Percentiles rank a stretch among this genome's conserved stretches.
Conservation (phyloP, 2,329 filamentous ascomycete genomes). For the Chrysoporthe deuterocubensis region DNA sequence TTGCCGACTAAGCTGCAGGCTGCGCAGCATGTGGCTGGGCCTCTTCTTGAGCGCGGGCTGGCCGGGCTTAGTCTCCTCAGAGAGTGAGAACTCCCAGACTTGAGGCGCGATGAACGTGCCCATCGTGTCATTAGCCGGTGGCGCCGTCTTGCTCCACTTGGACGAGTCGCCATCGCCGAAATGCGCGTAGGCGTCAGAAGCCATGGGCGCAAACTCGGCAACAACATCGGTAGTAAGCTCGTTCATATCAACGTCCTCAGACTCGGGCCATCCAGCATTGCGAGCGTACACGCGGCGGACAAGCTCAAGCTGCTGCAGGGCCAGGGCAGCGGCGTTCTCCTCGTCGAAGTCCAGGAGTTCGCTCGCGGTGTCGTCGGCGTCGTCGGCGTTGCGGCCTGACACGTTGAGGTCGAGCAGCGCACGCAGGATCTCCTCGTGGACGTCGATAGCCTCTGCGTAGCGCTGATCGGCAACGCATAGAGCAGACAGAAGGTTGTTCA, state of each 20-base stretch:
- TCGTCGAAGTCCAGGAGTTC: conserved; percentile 29
- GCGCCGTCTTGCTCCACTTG: conserved; percentile 28
- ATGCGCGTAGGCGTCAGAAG: conserved; percentile 24
- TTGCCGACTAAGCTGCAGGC: conserved; percentile 27
- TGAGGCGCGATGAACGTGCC: conserved; percentile 27
- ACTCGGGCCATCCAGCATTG: conserved; percentile 29
- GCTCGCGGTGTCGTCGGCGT: conserved; percentile 24
- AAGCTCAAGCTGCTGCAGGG: conserved; percentile 29
- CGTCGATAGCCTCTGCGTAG: conserved; percentile 28
- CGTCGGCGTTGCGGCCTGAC: conserved; percentile 20
- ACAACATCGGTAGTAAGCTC: conserved; percentile 27
- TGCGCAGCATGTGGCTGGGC: conserved; percentile 29
- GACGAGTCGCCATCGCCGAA: conserved; percentile 28
- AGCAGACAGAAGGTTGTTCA: conserved; percentile 30
- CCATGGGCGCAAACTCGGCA: conserved; percentile 26
- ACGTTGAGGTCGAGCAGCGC: conserved; percentile 28
- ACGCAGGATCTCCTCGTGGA: conserved; percentile 29
- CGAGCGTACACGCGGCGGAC: conserved; percentile 29
- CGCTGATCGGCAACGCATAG: conserved; percentile 27
- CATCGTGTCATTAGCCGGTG: conserved; percentile 19
- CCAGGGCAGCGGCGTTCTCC: conserved; percentile 28
- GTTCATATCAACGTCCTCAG: conserved; percentile 27
- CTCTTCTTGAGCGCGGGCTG: conserved; percentile 27
- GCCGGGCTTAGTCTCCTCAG: conserved; percentile 27
- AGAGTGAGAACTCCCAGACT: conserved; percentile 29